Conservation (phyloP, 345 rosid species). For the Aegle marmelos region DNA sequence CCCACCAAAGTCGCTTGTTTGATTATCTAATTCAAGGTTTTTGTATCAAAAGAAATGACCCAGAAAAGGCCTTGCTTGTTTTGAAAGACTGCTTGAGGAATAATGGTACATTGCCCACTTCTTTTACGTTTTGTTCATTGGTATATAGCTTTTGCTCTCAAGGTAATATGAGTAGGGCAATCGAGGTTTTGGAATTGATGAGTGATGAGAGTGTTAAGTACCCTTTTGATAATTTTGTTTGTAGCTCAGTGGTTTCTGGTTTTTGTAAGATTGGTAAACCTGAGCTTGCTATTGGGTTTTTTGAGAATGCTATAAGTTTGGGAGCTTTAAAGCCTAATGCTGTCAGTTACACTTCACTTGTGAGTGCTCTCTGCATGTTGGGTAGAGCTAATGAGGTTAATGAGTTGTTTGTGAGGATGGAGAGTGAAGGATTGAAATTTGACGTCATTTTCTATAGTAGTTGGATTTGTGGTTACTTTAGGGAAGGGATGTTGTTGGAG, state of each 20-base stretch:
- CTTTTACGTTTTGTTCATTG: conserved; percentile 50
- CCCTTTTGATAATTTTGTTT: conserved; percentile 68
- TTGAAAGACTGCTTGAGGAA: conserved; percentile 45
- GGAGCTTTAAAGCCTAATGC: conserved; percentile 59
- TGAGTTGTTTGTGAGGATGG: conserved; percentile 44
- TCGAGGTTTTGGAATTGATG: conserved; percentile 68
- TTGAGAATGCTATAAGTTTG: conserved; percentile 39
- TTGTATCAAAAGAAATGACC: conserved; percentile 38
- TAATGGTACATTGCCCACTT: conserved; percentile 59
- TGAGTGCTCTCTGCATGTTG: conserved; percentile 52
- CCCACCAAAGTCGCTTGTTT: conserved; percentile 30
- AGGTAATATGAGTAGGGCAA: conserved; percentile 54
- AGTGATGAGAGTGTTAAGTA: conserved; percentile 39
- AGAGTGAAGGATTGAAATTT: conserved; percentile 49
- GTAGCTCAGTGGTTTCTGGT: conserved; percentile 65
- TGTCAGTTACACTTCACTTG: conserved; percentile 60
- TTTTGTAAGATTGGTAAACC: conserved; percentile 68
- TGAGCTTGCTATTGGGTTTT: conserved; percentile 58
- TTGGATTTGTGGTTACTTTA: conserved; percentile 59
- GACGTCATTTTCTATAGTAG: conserved; percentile 66
- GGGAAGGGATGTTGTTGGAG: conserved; percentile 42
- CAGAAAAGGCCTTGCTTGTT: conserved; percentile 41
- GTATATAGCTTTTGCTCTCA: conserved; percentile 44
- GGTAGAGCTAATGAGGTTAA: conserved; percentile 56
- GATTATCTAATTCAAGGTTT: conserved; percentile 60